phyloP scores from a whole-genome alignment of 2,329 filamentous ascomycete species.

The Aureobasidium leucospermi region DNA sequence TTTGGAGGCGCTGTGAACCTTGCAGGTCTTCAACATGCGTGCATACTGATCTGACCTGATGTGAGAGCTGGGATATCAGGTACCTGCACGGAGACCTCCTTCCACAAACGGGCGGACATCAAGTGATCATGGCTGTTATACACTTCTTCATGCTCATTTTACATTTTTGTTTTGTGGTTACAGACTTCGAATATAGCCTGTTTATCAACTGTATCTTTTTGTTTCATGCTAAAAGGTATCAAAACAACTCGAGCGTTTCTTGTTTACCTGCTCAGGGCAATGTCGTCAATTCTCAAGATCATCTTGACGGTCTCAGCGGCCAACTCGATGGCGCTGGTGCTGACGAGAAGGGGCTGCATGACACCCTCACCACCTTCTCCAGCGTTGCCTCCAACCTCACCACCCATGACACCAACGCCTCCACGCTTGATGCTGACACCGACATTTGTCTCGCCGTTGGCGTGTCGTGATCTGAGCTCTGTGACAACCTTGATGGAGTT shows the following conservation, averaged over 20 bases:
- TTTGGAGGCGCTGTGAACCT: background rate
- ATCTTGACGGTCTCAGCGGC: constrained; percentile 98
- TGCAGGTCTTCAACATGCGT: background rate
- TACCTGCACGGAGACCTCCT: too few species aligned
- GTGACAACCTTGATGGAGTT: constrained; percentile 99
- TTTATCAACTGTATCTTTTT: background rate
- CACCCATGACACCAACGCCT: constrained; percentile 93
- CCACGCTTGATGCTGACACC: constrained; percentile 98
- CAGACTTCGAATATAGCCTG: constrained; percentile 9
- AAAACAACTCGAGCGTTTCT: background rate
- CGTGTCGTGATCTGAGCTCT: constrained; percentile 87
- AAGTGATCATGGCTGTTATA: background rate
- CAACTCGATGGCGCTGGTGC: constrained; percentile 94
- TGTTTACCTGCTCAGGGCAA: constrained; percentile 43
- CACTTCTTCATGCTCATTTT: constrained; percentile 1
- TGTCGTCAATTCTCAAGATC: constrained; percentile 65
- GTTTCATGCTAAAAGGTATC: background rate
- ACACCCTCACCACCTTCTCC: constrained; percentile 50
- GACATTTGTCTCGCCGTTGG: constrained; percentile 89
- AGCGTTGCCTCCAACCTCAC: constrained; percentile 22
- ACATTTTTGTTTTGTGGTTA: constrained; percentile 3
- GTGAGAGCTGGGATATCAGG: background rate
- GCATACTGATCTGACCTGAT: background rate
- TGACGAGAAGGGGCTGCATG: constrained; percentile 88
- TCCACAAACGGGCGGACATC: too few species aligned